Conservation (phyloP, 495 filamentous ascomycete species). For the Sphaerosporella brunnea region DNA sequence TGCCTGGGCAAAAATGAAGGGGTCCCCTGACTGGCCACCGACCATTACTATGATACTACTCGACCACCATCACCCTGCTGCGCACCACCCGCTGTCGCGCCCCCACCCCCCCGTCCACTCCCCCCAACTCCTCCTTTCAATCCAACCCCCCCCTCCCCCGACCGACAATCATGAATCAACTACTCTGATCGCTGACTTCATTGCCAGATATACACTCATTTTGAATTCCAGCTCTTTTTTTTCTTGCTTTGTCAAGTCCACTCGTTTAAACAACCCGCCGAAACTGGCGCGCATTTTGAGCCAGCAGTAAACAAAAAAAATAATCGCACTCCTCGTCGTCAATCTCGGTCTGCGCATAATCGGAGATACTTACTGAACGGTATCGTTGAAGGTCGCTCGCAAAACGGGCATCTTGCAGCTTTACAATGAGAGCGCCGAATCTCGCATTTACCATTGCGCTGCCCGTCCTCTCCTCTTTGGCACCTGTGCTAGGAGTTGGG, state of each 20-base stretch:
- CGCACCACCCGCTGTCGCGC: not conserved
- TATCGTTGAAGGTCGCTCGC: not conserved
- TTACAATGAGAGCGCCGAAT: conserved; percentile 18
- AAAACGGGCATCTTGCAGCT: not conserved
- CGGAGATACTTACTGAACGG: not conserved
- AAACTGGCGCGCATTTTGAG: conserved; percentile 1
- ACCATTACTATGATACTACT: too few relatives aligned
- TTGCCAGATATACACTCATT: conserved; percentile 9
- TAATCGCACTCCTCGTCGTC: not conserved
- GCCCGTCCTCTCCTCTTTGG: conserved; percentile 18
- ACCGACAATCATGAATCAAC: not conserved
- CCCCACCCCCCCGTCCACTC: not conserved
- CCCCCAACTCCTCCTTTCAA: not conserved
- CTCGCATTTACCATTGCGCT: conserved; percentile 16
- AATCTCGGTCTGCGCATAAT: not conserved
- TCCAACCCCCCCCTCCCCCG: not conserved
- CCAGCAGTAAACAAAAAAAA: not conserved
- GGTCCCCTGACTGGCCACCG: too few relatives aligned
- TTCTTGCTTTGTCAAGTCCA: conserved; percentile 11
- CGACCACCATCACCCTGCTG: not conserved
- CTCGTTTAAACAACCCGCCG: conserved; percentile 2
- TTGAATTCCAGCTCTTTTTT: not conserved
- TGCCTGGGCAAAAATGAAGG: too few relatives aligned
- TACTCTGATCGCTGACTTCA: not conserved
- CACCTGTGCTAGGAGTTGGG: conserved; percentile 12